phyloP scores from a whole-genome alignment of 1,284 basidiomycete genomes.

The Afroboletus lepidellus region DNA sequence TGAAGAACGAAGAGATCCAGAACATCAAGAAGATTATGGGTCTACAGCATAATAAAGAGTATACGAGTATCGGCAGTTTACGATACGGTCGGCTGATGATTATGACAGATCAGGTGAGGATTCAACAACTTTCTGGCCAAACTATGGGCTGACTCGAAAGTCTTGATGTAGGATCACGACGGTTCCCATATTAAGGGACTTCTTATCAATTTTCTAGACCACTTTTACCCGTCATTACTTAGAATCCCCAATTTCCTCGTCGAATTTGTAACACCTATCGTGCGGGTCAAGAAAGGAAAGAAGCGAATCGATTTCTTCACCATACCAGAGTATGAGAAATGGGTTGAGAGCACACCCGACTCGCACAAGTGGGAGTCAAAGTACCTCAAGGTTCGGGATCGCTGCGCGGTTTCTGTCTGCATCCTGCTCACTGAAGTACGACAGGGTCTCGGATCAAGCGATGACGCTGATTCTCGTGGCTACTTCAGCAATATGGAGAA shows the following conservation, averaged over 20 bases:
- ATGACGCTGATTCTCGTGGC: slow-evolving; percentile 83
- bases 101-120: slow-evolving; percentile 94
- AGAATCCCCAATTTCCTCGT: slow-evolving; percentile 93
- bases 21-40: slow-evolving; percentile 99
- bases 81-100: slow-evolving; percentile 98
- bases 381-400: slow-evolving; percentile 85
- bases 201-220: slow-evolving; percentile 97
- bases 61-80: slow-evolving; percentile 68
- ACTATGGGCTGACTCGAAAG: slow-evolving; percentile 11
- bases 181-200: slow-evolving; percentile 99
- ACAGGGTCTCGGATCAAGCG: slow-evolving; percentile 95
- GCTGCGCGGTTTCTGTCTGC: background rate
- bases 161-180: slow-evolving; percentile 83
- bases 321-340: slow-evolving; percentile 94
- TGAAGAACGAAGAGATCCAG: slow-evolving; percentile 98
- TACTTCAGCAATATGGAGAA: slow-evolving; percentile 94
- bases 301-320: slow-evolving; percentile 92
- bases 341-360: slow-evolving; percentile 81
- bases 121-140: slow-evolving; percentile 13
- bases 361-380: slow-evolving; percentile 88
- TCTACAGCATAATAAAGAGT: slow-evolving; percentile 91
- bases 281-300: slow-evolving; percentile 86
- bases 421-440: slow-evolving; percentile 1
- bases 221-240: slow-evolving; percentile 95
- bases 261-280: slow-evolving; percentile 98